Evolutionary conservation across 1,284 basidiomycete species (phyloP).

Genomic region (Microbotryum saponariae): DNA sequence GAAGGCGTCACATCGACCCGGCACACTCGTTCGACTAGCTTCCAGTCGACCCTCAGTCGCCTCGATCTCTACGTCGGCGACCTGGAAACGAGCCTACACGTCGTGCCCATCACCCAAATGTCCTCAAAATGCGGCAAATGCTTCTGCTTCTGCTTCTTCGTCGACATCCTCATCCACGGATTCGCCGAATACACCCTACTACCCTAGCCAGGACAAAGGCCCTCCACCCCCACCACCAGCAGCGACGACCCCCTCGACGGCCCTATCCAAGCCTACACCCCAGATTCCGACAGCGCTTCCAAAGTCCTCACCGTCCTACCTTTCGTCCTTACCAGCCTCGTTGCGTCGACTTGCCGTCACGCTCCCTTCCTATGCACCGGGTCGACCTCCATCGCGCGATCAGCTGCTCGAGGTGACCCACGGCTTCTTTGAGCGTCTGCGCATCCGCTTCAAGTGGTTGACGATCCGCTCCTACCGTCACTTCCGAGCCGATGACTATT

Average conservation of each 20-base stretch:
- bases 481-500: slow-evolving; percentile 95
- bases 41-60: too few species aligned
- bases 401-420: slow-evolving; percentile 79
- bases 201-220: background rate
- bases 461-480: slow-evolving; percentile 90
- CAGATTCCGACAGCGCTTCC: slow-evolving; percentile 1
- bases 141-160: too few species aligned
- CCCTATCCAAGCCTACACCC: slow-evolving; percentile 2
- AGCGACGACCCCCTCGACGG: background rate
- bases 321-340: slow-evolving; percentile 23
- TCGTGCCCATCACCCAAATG: too few species aligned
- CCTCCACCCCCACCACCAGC: background rate
- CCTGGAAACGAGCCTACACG: too few species aligned
- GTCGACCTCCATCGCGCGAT: slow-evolving; percentile 59
- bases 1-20: too few species aligned
- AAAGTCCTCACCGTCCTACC: slow-evolving; percentile 17
- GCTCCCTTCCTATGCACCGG: slow-evolving; percentile 15
- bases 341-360: slow-evolving; percentile 22
- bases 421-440: slow-evolving; percentile 79
- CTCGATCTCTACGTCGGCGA: too few species aligned
- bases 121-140: too few species aligned
- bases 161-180: too few species aligned
- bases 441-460: slow-evolving; percentile 96
- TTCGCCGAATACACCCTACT: too few species aligned
- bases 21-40: too few species aligned